Conservation (phyloP, 139 green algal genomes). For the Raphidocelis subcapitata region DNA sequence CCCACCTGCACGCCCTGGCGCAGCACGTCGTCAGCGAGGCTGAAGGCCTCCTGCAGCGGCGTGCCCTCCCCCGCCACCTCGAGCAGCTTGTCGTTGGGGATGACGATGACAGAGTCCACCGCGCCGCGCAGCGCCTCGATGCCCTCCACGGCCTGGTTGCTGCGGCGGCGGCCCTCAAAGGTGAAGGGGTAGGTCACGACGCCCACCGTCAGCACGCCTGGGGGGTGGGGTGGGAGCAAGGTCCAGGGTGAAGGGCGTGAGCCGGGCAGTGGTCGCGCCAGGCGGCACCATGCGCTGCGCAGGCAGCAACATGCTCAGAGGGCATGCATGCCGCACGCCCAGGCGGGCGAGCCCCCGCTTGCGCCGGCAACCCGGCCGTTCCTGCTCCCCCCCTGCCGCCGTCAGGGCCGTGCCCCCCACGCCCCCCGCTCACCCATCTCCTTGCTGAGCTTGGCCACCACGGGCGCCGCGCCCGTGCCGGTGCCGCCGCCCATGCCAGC, state of each 20-base stretch:
- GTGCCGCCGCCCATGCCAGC: constrained; percentile 94
- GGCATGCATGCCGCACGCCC: no score
- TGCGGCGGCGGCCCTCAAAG: constrained; percentile 84
- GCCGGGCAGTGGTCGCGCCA: no score
- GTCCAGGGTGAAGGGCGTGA: no score
- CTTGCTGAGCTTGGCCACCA: constrained; percentile 82
- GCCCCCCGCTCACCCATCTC: constrained; percentile 43
- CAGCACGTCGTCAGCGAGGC: constrained; percentile 95
- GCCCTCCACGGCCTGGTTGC: constrained; percentile 58
- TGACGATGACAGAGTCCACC: constrained; percentile 60
- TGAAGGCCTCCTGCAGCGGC: constrained; percentile 93
- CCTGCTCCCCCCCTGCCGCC: no score
- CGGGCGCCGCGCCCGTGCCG: constrained; percentile 86
- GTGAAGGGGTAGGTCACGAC: constrained; percentile 93
- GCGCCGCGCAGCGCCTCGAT: constrained; percentile 69
- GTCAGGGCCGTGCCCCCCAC: not conserved
- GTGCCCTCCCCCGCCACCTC: constrained; percentile 82
- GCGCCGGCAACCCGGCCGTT: no score
- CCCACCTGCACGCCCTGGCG: constrained; percentile 75
- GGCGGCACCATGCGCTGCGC: no score
- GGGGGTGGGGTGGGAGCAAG: no score
- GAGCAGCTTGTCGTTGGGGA: constrained; percentile 91
- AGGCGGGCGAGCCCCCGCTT: no score
- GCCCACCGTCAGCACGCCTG: constrained; percentile 79
- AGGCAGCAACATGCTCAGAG: no score